Evolutionary conservation across 768 basidiomycete genomes (phyloP).

Genomic region (Termitomyces sp.): DNA sequence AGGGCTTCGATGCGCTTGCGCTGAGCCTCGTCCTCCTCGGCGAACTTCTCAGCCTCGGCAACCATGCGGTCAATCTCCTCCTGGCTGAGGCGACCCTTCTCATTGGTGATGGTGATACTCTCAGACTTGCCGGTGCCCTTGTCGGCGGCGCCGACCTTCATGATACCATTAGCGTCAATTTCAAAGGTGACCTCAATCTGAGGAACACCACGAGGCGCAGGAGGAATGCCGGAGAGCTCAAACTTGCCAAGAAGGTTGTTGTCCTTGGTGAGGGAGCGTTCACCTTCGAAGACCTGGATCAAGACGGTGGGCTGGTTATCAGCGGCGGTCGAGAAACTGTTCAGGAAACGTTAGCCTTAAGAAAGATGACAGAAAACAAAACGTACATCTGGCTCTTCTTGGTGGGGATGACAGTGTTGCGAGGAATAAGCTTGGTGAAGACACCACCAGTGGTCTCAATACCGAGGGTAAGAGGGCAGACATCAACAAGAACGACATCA

Average conservation of each 20-base stretch:
- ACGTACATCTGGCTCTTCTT: slow-evolving; percentile 90
- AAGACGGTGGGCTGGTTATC: slow-evolving; percentile 94
- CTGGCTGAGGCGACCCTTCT: slow-evolving; percentile 86
- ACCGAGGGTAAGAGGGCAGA: slow-evolving; percentile 95
- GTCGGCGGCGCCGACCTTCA: slow-evolving; percentile 90
- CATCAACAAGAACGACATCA: slow-evolving; percentile 93
- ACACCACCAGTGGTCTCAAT: slow-evolving; percentile 99
- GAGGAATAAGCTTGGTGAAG: slow-evolving; percentile 95
- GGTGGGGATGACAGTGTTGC: slow-evolving; percentile 98
- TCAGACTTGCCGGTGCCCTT: slow-evolving; percentile 92
- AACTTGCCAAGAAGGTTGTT: slow-evolving; percentile 98
- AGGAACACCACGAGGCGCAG: slow-evolving; percentile 94
- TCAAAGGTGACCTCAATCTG: slow-evolving; percentile 98
- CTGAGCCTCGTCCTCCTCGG: slow-evolving; percentile 62
- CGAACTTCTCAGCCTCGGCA: slow-evolving; percentile 88
- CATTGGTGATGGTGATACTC: slow-evolving; percentile 92
- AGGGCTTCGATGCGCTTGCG: slow-evolving; percentile 85
- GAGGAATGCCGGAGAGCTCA: slow-evolving; percentile 89
- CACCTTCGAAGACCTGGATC: slow-evolving; percentile 97
- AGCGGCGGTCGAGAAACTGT: slow-evolving; percentile 74
- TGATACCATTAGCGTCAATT: slow-evolving; percentile 92
- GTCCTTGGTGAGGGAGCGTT: slow-evolving; percentile 96
- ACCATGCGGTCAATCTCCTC: slow-evolving; percentile 98
- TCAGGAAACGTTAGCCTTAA: slow-evolving; percentile 19
- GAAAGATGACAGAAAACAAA: background rate